Conservation (phyloP, 345 rosid species). For the Nasturtium officinale region DNA sequence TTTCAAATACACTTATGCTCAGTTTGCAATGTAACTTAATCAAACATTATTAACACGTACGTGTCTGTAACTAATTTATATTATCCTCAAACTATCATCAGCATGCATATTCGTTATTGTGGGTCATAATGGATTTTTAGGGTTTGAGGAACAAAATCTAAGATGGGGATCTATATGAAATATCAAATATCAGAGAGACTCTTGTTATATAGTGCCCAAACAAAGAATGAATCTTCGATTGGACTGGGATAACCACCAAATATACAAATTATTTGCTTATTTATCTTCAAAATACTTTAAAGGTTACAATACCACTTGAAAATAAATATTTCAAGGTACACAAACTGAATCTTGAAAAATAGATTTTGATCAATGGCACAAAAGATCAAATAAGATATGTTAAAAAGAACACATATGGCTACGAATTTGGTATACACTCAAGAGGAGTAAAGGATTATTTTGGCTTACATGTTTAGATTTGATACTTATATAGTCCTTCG, state of each 20-base stretch:
- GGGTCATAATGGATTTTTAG: constrained; percentile 5
- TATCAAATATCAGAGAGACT: background rate
- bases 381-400: constrained; percentile 13
- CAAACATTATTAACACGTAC: constrained; percentile 7
- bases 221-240: constrained; percentile 1
- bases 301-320: constrained; percentile 9
- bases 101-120: constrained; percentile 1
- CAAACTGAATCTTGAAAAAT: background rate
- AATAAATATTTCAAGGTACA: background rate
- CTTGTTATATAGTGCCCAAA: background rate
- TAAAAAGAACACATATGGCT: constrained; percentile 6
- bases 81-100: background rate
- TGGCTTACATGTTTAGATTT: constrained; percentile 29
- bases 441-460: constrained; percentile 1
- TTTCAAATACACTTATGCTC: background rate
- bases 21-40: background rate
- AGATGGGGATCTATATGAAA: constrained; percentile 4
- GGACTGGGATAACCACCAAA: background rate
- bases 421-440: background rate
- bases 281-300: constrained; percentile 17
- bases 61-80: background rate
- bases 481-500: constrained; percentile 1
- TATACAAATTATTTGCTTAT: background rate
- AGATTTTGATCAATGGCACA: constrained; percentile 1
- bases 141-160: constrained; percentile 3